Base-by-base conservation (phyloP, 2,329 filamentous ascomycete genomes). In the Penicillium sp. region DNA sequence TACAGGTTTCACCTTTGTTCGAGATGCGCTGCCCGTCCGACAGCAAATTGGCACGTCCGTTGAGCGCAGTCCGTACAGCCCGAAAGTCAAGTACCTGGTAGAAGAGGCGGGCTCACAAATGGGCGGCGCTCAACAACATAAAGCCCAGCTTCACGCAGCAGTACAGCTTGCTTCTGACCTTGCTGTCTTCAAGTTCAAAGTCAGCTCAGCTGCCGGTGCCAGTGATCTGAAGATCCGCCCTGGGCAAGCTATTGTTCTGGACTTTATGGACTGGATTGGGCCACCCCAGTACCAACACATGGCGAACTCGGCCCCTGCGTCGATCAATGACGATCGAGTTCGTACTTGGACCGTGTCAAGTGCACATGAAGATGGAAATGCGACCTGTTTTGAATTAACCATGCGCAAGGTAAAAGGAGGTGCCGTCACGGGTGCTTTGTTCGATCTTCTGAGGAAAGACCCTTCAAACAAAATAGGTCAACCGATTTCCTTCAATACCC, bases 291-390 rank as follows among this genome's bases (percentile, higher is more conserved):
- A 62, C 18, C 53, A 46, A 10, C 59, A 62, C 45, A 62, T 62
- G 59, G 51, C 59, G 10, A 51, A 59, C 21, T 18, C 51, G 1
- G 39, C 46, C 1, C 59, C 59, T 15, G 38, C 44, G 10, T 49
- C 50, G 1, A 48, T 62, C 8, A 62, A 62, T 42, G 59, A 62
- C 48, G 59, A 62, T 39, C 33, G 59, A 42, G 50, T 62, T 8
- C 59, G 59, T n/a, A 62, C 59, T 23, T 62, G 59, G 59, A 62
- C 59, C n/a, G 58, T 62, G 3, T 62, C 59, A 10, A 62, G 58
- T 47, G 58, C 52, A 5, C 55, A 60, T 18, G 58, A 60, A 38
- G 28, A 21, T 3, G 15, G 41, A 6, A 36, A 52, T 9, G 41
- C 34, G 2, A 41, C 53, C 6, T 59, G 46, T 44, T 60, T 62